Percentiles rank a stretch among this genome's conserved stretches.
These are phyloP conservation scores for Russula sp. DNA, from an alignment of 768 basidiomycete genomes.

Conservation along the genomic window DNA sequence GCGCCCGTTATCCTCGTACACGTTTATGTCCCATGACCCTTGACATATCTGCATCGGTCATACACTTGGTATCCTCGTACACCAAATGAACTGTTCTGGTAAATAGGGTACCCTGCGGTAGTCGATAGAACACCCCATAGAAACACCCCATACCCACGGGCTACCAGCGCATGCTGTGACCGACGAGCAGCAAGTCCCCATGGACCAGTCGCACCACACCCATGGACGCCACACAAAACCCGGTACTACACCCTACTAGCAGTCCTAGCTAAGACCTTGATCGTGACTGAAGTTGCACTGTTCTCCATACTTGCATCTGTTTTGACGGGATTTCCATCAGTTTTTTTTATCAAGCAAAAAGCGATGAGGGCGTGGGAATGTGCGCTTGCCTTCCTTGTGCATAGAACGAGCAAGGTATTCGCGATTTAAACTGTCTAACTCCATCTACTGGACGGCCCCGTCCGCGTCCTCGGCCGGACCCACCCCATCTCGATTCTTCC, in stretches of 20 bases:
- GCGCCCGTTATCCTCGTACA: constrained; percentile 7
- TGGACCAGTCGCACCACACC: background rate
- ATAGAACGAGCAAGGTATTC: constrained; percentile 89
- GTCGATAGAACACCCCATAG: constrained; percentile 12
- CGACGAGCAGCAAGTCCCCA: background rate
- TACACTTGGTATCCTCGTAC: constrained; percentile 7
- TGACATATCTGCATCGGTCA: constrained; percentile 13
- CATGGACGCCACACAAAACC: background rate
- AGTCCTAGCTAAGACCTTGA: constrained; percentile 29
- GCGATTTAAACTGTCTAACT: constrained; percentile 71
- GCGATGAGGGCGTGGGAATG: constrained; percentile 41
- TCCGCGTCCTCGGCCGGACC: constrained; percentile 43
- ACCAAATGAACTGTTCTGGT: constrained; percentile 21
- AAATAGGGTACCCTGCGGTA: constrained; percentile 19
- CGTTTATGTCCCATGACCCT: constrained; percentile 22
- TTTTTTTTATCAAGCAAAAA: constrained; percentile 13
- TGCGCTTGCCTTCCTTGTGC: constrained; percentile 89
- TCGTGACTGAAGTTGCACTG: constrained; percentile 84
- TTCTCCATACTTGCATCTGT: constrained; percentile 87
- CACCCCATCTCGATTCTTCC: constrained; percentile 37
- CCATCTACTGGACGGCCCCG: constrained; percentile 52
- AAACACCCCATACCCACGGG: constrained; percentile 9
- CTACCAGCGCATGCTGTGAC: background rate
- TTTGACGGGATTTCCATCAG: constrained; percentile 36
- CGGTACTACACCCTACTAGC: background rate